A percentile compares a stretch with the other conserved stretches of the same genome.
phyloP scores from a whole-genome alignment of 2,329 filamentous ascomycete genomes.

The Teratosphaeria gauchensis region DNA sequence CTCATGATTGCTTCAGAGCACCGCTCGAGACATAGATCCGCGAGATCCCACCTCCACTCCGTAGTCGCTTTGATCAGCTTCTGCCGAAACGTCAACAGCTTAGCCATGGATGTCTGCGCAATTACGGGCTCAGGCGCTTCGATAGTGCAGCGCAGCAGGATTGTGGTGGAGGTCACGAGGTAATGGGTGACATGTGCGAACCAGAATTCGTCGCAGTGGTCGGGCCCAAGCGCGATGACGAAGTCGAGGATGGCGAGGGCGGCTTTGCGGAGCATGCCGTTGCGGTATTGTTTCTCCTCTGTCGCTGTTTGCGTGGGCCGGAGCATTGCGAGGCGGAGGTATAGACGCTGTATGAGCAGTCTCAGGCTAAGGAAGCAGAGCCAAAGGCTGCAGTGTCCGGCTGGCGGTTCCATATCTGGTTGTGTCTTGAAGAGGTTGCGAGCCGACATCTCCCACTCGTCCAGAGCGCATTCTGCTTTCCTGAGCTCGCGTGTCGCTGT shows the following conservation, averaged over 20 bases:
- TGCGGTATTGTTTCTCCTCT: constrained; percentile 16
- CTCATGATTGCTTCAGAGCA: constrained; percentile 28
- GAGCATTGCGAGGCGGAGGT: background rate
- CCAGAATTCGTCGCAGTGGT: constrained; percentile 46
- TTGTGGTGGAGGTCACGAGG: constrained; percentile 44
- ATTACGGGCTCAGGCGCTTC: constrained; percentile 40
- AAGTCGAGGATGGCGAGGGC: constrained; percentile 43
- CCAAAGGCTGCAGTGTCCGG: constrained; percentile 28
- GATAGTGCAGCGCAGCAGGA: constrained; percentile 42
- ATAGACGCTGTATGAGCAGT: constrained; percentile 24
- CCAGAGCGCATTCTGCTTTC: constrained; percentile 25
- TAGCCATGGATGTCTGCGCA: constrained; percentile 37
- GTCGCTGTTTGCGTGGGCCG: background rate
- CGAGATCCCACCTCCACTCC: constrained; percentile 40
- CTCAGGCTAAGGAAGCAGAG: constrained; percentile 32
- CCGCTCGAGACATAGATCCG: constrained; percentile 43
- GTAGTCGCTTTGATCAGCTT: constrained; percentile 2
- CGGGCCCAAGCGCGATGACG: constrained; percentile 36
- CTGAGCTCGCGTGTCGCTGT: constrained; percentile 19
- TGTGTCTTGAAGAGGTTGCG: background rate
- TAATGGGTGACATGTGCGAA: constrained; percentile 43
- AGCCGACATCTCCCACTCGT: constrained; percentile 24
- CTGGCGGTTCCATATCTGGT: background rate
- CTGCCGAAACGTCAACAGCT: constrained; percentile 3
- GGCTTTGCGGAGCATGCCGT: constrained; percentile 40